These are phyloP conservation scores for Pelargonium nanum DNA, from an alignment of 345 rosid genomes.

Conservation along the genomic window DNA sequence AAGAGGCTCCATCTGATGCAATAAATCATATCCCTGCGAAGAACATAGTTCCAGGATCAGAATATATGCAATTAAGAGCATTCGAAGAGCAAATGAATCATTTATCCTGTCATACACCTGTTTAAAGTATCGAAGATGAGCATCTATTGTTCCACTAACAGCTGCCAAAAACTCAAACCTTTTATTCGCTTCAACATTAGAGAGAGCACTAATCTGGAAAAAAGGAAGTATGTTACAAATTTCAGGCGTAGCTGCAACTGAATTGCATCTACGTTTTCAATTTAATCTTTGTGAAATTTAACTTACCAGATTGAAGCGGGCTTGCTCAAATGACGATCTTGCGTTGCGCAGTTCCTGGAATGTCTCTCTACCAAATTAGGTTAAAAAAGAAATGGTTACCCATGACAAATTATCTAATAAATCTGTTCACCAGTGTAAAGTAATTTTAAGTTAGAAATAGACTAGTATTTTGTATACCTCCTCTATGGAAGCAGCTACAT, in stretches of 20 bases:
- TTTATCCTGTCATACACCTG: slow-evolving; percentile 44
- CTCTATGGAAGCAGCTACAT: slow-evolving; percentile 61
- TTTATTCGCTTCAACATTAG: slow-evolving; percentile 93
- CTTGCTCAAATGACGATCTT: slow-evolving; percentile 85
- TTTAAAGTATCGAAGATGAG: slow-evolving; percentile 95
- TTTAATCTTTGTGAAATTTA: background rate
- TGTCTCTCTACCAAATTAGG: slow-evolving; percentile 12
- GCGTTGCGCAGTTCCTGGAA: slow-evolving; percentile 81
- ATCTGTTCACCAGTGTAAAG: slow-evolving; percentile 10
- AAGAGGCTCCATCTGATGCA: slow-evolving; percentile 99
- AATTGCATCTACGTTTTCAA: background rate
- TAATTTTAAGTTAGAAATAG: slow-evolving; percentile 5
- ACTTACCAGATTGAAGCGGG: slow-evolving; percentile 81
- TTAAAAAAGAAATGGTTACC: slow-evolving; percentile 1
- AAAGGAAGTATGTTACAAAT: slow-evolving; percentile 7
- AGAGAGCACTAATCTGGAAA: slow-evolving; percentile 74
- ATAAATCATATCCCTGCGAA: slow-evolving; percentile 73
- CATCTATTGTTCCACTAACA: slow-evolving; percentile 99
- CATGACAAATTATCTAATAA: slow-evolving; percentile 12
- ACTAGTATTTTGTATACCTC: slow-evolving; percentile 43
- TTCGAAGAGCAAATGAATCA: slow-evolving; percentile 4
- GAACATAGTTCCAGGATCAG: background rate
- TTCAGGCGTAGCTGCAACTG: background rate
- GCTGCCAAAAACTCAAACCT: slow-evolving; percentile 96
- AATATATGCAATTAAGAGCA: slow-evolving; percentile 11